Base-by-base conservation (phyloP, 2,329 filamentous ascomycete genomes). In the Pyrenophora graminea region DNA sequence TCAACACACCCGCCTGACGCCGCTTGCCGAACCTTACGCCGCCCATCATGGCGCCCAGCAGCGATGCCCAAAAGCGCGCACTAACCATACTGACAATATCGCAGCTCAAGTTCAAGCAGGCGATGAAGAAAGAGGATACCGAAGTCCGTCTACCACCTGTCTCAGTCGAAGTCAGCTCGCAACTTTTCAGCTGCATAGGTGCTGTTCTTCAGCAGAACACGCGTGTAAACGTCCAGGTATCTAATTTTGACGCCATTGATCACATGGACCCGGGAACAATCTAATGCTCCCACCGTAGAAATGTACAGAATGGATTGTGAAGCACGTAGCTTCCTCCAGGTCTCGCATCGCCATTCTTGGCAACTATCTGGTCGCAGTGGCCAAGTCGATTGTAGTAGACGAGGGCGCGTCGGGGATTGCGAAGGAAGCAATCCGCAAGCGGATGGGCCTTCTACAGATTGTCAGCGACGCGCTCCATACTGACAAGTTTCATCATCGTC, bases 251-350 rank as follows among this genome's bases (percentile, higher is more conserved):
- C 45, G 51, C 55, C 51, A 56, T 55, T 57, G 49, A 53, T 53
- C 41, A 48, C 32, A 45, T 50, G 30, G 56, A 40, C 43, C 56
- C 21, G 50, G 59, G 68, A 64, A 57, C 65, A 66, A 57, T 65
- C 67, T 72, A 70, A 71, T 72, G 43, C 56, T 43, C 64, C 45
- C 34, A 51, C 51, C 37, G 32, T 70, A 96, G 91, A 89, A 85
- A 80, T 92, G 89, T 82, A 96, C 92, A 82, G 80, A 83, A 76
- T 96, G 90, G 90, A 87, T 93, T 66, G 76, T 91, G 69, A 81
- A 82, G 64, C 84, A 91, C 77, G 79, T 93, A 69, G 80, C 84
- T 63, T 81, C 82, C 51, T 94, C 90, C 53, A 72, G 82, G 49
- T 78, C 81, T 61, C 86, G 91, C 63, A 81, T 85, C 59, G 76